phyloP scores from a whole-genome alignment of 257 asterid genomes.

The Capsicum chinense region DNA sequence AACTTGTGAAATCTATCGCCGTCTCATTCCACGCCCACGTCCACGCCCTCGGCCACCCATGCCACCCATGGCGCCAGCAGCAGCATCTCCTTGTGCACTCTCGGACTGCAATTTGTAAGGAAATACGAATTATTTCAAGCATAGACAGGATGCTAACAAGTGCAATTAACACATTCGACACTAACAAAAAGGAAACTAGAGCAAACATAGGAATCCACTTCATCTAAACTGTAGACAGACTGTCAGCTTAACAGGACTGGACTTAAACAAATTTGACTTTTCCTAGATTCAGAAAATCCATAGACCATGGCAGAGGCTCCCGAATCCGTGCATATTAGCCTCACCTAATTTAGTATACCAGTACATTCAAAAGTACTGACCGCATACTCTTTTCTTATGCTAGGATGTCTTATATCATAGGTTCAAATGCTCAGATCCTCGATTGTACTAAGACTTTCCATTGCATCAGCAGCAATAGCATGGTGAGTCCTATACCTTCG shows the following conservation, averaged over 20 bases:
- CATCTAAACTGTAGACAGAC: background rate
- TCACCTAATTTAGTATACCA: too few relatives aligned
- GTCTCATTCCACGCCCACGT: conserved; percentile 95
- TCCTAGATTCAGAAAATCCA: background rate
- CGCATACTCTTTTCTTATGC: too few relatives aligned
- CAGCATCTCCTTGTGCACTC: conserved; percentile 99
- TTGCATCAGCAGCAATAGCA: too few relatives aligned
- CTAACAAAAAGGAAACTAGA: background rate
- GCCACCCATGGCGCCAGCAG: conserved; percentile 79
- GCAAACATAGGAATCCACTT: background rate
- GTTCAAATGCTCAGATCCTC: too few relatives aligned
- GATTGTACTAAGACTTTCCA: too few relatives aligned
- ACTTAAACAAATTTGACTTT: background rate
- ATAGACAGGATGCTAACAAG: background rate
- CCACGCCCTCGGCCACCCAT: conserved; percentile 91
- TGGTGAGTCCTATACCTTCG: too few relatives aligned
- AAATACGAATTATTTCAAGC: background rate
- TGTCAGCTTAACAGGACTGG: background rate
- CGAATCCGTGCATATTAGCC: too few relatives aligned
- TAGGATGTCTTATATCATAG: too few relatives aligned
- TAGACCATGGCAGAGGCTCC: background rate
- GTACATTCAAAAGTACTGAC: too few relatives aligned
- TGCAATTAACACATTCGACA: background rate
- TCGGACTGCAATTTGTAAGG: conserved; percentile 63
- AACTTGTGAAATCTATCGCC: conserved; percentile 49